Conservation (phyloP, 495 filamentous ascomycete genomes). For the Penicillium steckii region DNA sequence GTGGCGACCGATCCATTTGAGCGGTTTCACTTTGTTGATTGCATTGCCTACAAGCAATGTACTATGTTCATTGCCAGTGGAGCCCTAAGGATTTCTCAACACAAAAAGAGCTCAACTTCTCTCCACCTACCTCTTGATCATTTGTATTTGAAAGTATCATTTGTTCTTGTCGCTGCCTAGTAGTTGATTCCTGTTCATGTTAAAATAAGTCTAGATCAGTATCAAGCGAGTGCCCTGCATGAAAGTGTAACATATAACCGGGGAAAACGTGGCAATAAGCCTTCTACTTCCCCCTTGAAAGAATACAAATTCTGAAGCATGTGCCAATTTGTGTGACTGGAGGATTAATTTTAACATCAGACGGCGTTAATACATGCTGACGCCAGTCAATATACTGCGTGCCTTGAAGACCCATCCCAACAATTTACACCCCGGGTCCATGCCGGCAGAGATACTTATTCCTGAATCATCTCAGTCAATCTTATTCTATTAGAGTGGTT, state of each 20-base stretch:
- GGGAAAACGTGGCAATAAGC: background rate
- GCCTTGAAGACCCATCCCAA: background rate
- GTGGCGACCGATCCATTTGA: background rate
- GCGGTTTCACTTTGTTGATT: background rate
- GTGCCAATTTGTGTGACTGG: too few species aligned
- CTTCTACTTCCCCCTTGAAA: background rate
- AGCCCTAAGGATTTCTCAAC: background rate
- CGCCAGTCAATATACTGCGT: background rate
- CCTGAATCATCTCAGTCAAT: background rate
- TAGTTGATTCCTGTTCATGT: too few species aligned
- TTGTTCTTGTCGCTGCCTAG: background rate
- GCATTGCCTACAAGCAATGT: background rate
- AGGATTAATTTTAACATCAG: too few species aligned
- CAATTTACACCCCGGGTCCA: background rate
- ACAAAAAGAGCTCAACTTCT: background rate
- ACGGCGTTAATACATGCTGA: background rate
- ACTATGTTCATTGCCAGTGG: background rate
- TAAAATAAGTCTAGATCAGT: background rate
- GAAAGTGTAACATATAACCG: background rate
- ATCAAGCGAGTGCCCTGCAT: background rate
- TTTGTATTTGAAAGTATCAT: background rate
- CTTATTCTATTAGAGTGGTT: background rate
- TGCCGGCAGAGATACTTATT: background rate
- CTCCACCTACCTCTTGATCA: background rate
- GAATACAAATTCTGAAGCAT: too few species aligned